Evolutionary conservation across 805 yeast genomes (phyloP).

Genomic region (Metschnikowia aberdeeniae): DNA sequence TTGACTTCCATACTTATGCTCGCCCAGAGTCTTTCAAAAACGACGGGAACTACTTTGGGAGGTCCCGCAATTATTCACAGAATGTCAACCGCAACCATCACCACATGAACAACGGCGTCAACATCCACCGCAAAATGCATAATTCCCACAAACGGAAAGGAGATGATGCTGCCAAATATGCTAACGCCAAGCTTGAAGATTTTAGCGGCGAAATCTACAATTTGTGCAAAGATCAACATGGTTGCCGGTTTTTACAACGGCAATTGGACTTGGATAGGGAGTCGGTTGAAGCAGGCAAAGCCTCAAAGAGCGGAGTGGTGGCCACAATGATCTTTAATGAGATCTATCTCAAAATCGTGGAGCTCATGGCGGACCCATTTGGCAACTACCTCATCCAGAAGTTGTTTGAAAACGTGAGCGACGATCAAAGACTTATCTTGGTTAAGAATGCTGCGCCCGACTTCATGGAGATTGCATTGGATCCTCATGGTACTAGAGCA

Average conservation of each 20-base stretch:
- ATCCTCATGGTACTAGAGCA: constrained; percentile 96
- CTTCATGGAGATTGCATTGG: constrained; percentile 75
- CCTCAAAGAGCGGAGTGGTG: constrained; percentile 39
- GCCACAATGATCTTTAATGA: constrained; percentile 78
- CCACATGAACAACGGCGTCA: constrained; percentile 25
- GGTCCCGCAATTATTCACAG: constrained; percentile 7
- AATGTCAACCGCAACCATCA: constrained; percentile 8
- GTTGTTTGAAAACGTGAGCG: constrained; percentile 68
- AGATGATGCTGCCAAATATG: constrained; percentile 68
- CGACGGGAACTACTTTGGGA: constrained; percentile 3
- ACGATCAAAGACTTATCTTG: constrained; percentile 64
- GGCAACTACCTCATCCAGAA: constrained; percentile 96
- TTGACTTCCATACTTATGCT: background rate
- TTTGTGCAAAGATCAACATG: constrained; percentile 93
- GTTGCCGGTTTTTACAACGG: constrained; percentile 87
- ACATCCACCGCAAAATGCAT: constrained; percentile 43
- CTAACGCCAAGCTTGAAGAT: constrained; percentile 63
- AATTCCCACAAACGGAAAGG: constrained; percentile 36
- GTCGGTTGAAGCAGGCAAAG: constrained; percentile 1
- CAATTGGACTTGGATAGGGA: constrained; percentile 66
- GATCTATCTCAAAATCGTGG: constrained; percentile 70
- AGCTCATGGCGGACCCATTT: constrained; percentile 91
- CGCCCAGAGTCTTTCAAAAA: background rate
- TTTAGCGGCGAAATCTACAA: constrained; percentile 70
- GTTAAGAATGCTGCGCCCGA: constrained; percentile 70